Percentiles rank a stretch among this genome's conserved stretches.
Evolutionary conservation across 306 rosid species (phyloP).

Genomic region (Cotoneaster glaucophyllus): DNA sequence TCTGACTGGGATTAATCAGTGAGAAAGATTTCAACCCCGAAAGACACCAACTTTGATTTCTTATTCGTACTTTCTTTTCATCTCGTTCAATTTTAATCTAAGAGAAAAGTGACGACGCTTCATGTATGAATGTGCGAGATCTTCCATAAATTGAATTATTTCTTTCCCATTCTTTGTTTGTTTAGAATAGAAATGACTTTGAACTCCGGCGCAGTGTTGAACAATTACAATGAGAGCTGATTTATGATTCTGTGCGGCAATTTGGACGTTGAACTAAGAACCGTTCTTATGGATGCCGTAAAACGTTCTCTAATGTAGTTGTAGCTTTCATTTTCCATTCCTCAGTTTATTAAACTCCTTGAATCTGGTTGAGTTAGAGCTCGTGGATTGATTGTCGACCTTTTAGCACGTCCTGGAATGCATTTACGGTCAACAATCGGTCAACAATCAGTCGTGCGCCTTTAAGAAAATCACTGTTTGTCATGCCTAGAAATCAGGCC

Average conservation of each 20-base stretch:
- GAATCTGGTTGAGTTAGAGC: not conserved
- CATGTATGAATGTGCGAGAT: not conserved
- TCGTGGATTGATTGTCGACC: not conserved
- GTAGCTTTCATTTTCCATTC: not conserved
- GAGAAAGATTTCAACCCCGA: conserved; percentile 32
- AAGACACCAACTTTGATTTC: not conserved
- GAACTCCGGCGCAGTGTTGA: conserved; percentile 10
- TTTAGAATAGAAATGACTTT: conserved; percentile 26
- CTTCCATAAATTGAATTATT: conserved; percentile 5
- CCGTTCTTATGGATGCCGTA: not conserved
- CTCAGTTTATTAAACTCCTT: not conserved
- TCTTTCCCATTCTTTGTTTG: conserved; percentile 31
- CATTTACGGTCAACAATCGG: no score
- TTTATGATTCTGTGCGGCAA: conserved; percentile 25
- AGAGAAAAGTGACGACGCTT: conserved; percentile 15
- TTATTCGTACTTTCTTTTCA: not conserved
- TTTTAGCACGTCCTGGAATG: no score
- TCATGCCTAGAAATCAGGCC: not conserved
- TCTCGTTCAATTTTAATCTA: conserved; percentile 5
- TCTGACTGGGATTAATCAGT: conserved; percentile 24
- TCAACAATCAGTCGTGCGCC: not conserved
- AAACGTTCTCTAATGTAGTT: not conserved
- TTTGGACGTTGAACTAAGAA: not conserved
- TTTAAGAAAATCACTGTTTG: not conserved
- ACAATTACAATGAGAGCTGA: conserved; percentile 25